Conservation (phyloP, 495 filamentous ascomycete species). For the Lepraria neglecta region DNA sequence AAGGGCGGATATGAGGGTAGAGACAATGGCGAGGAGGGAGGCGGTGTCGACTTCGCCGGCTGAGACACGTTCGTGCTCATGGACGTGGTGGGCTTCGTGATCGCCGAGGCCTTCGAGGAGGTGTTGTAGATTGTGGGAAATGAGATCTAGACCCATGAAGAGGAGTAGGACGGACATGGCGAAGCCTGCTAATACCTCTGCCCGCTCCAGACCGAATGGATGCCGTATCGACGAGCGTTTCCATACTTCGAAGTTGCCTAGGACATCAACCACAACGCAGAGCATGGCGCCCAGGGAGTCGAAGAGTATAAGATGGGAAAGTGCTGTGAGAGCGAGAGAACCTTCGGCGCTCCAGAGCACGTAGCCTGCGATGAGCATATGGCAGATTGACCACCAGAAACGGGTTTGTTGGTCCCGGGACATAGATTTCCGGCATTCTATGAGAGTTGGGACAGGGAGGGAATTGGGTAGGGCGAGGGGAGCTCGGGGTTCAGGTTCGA, state of each 20-base stretch:
- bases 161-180: slow-evolving; percentile 90
- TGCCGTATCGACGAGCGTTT: slow-evolving; percentile 85
- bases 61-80: slow-evolving; percentile 61
- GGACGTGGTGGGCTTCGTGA: slow-evolving; percentile 63
- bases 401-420: slow-evolving; percentile 77
- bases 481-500: slow-evolving; percentile 82
- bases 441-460: slow-evolving; percentile 83
- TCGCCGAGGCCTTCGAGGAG: slow-evolving; percentile 57
- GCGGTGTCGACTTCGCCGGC: slow-evolving; percentile 73
- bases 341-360: slow-evolving; percentile 79
- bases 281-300: slow-evolving; percentile 87
- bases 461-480: slow-evolving; percentile 88
- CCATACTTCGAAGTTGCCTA: slow-evolving; percentile 97
- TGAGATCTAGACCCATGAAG: slow-evolving; percentile 93
- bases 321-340: slow-evolving; percentile 84
- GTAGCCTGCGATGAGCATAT: slow-evolving; percentile 71
- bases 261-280: slow-evolving; percentile 88
- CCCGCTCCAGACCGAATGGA: slow-evolving; percentile 86
- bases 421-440: slow-evolving; percentile 79
- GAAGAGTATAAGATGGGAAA: slow-evolving; percentile 90
- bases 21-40: slow-evolving; percentile 76
- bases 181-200: slow-evolving; percentile 93
- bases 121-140: slow-evolving; percentile 88
- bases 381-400: slow-evolving; percentile 83
- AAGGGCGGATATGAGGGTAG: slow-evolving; percentile 81